phyloP scores from a whole-genome alignment of 1,139 yeast species.

The Pichia inconspicua region DNA sequence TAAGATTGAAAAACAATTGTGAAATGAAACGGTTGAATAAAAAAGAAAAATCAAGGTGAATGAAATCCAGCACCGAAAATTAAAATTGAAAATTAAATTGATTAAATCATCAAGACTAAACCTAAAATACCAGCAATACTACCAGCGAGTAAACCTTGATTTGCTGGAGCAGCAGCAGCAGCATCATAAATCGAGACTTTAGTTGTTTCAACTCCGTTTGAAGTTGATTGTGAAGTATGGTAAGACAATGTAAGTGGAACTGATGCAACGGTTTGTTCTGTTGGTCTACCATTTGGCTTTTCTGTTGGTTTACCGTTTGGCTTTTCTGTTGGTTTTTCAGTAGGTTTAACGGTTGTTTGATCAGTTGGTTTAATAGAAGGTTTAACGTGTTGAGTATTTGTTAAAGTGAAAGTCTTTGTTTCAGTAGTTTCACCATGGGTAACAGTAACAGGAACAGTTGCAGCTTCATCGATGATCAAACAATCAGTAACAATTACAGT shows the following conservation, averaged over 20 bases:
- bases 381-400: neutral
- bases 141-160: constrained; percentile 6
- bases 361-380: constrained; percentile 1
- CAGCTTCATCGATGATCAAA: constrained; percentile 13
- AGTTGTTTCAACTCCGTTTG: constrained; percentile 6
- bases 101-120: constrained; percentile 9
- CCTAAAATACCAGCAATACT: constrained; percentile 12
- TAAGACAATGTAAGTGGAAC: constrained; percentile 25
- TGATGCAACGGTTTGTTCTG: no score
- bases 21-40: neutral
- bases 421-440: constrained; percentile 1
- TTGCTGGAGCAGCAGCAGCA: constrained; percentile 6
- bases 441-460: constrained; percentile 16
- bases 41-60: neutral
- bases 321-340: neutral
- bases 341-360: constrained; percentile 16
- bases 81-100: neutral
- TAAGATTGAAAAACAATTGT: constrained; percentile 4
- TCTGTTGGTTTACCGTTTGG: neutral
- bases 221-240: constrained; percentile 16
- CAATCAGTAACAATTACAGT: constrained; percentile 13
- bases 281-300: neutral
- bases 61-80: neutral
- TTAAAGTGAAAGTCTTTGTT: constrained; percentile 4
- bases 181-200: constrained; percentile 6